Conservation (phyloP, 139 green algal genomes). For the Chlorella sp. region DNA sequence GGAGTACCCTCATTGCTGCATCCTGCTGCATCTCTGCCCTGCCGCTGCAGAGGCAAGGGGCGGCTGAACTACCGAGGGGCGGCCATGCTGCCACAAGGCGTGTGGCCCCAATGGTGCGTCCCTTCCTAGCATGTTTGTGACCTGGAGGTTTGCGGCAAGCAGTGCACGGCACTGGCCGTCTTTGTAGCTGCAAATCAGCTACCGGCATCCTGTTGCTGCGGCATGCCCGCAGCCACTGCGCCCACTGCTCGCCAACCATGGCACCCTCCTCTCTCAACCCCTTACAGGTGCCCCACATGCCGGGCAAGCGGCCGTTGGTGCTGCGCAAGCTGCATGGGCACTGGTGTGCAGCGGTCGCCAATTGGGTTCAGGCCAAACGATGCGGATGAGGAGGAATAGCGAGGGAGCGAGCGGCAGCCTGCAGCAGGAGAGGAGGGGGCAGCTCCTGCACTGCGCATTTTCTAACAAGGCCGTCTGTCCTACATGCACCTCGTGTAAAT, state of each 20-base stretch:
- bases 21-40: not conserved
- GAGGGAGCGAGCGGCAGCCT: too few species aligned
- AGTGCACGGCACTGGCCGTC: not conserved
- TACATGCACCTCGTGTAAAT: too few species aligned
- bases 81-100: conserved; percentile 47
- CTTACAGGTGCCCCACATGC: conserved; percentile 40
- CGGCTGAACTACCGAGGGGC: conserved; percentile 42
- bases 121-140: not conserved
- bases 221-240: too few species aligned
- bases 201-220: not conserved
- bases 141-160: not conserved
- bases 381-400: not conserved
- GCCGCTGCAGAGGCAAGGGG: conserved; percentile 42
- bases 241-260: too few species aligned
- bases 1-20: too few species aligned
- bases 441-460: too few species aligned
- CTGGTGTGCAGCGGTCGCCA: conserved; percentile 41
- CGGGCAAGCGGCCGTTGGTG: conserved; percentile 37
- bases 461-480: too few species aligned
- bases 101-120: conserved; percentile 49
- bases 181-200: too few species aligned
- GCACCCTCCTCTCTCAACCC: not conserved
- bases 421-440: too few species aligned
- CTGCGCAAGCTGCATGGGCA: conserved; percentile 50
- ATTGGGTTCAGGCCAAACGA: conserved; percentile 48